Base-by-base conservation (phyloP, 2,329 filamentous ascomycete species). In the Fusarium sp. region DNA sequence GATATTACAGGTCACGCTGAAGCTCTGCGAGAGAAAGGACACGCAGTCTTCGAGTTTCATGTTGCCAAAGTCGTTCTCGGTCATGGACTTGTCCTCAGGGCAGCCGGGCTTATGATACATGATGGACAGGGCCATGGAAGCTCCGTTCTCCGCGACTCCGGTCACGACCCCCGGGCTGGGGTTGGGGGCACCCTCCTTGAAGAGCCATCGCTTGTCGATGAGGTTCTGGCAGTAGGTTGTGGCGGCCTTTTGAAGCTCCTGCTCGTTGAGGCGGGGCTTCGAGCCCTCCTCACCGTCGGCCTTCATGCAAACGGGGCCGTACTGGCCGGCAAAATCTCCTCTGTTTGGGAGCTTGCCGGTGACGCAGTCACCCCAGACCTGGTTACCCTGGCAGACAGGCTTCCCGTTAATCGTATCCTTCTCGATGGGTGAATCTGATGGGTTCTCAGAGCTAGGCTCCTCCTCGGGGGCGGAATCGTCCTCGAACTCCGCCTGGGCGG, bases 1-100 rank as follows among this genome's bases (percentile, higher is more conserved):
- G 50, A 53, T 37, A 1, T 4, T 11, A 27, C 50, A 53, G 40
- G 50, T 53, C 50, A 53, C 40, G 39, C 50, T 53, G 8, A 53
- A 25, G 40, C 40, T 53, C 50, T 53, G 50, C 27, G 40, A 53
- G 50, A 53, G 50, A 3, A 35, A 44, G 40, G 50, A 19, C 27
- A 53, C 39, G 7, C 50, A 53, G 40, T 53, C 39, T 44, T 53
- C 50, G 27, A 53, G 20, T 27, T 53, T 53, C 50, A 53, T 44
- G 11, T 53, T 53, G 39, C 50, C 50, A 53, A 53, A 53, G 40
- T 53, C 39, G 40, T 53, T 53, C 50, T 53, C 50, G 50, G 27
- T 53, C 50, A 53, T 53, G 13, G 50, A 53, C 39, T 53, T 53
- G 50, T 53, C 40, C 40, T 27, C 17, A 35, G 30, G 50, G 40